Conservation (phyloP, 768 basidiomycete species). For the Collybiopsis luxurians region DNA sequence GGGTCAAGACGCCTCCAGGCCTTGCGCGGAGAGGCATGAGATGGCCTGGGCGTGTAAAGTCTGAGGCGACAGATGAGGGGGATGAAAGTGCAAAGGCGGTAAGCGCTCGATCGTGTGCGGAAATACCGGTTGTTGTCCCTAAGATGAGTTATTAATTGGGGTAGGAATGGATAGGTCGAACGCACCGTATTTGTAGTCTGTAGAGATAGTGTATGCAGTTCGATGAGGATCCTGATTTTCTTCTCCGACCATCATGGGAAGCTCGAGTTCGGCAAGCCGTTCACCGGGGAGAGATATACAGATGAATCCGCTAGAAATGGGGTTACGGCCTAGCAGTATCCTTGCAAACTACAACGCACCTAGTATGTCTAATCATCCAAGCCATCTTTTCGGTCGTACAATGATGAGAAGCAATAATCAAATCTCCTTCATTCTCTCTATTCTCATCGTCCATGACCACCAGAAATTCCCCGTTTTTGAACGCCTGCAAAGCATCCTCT, state of each 20-base stretch:
- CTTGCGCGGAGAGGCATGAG: conserved; percentile 91
- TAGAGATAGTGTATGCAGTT: conserved; percentile 95
- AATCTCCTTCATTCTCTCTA: conserved; percentile 96
- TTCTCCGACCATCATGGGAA: conserved; percentile 92
- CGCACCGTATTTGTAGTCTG: conserved; percentile 93
- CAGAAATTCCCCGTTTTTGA: conserved; percentile 81
- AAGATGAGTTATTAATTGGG: background rate
- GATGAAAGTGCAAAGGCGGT: conserved; percentile 84
- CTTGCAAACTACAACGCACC: conserved; percentile 46
- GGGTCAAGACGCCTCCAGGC: conserved; percentile 78
- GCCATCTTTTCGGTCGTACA: conserved; percentile 98
- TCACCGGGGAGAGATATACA: conserved; percentile 81
- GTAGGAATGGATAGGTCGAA: too few species aligned
- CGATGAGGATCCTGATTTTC: conserved; percentile 85
- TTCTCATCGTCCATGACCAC: conserved; percentile 98
- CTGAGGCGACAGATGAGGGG: conserved; percentile 46
- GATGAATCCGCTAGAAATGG: conserved; percentile 75
- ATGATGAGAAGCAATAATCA: conserved; percentile 82
- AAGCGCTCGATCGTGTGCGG: conserved; percentile 89
- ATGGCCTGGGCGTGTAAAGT: conserved; percentile 93
- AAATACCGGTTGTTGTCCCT: conserved; percentile 96
- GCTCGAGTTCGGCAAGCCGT: conserved; percentile 71
- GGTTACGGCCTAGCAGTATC: background rate
- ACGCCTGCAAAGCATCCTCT: conserved; percentile 74
- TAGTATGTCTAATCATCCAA: conserved; percentile 96